Percentiles rank a stretch among this genome's conserved stretches.
phyloP scores from a whole-genome alignment of 495 filamentous ascomycete genomes.

The Aspergillus ellipticus region DNA sequence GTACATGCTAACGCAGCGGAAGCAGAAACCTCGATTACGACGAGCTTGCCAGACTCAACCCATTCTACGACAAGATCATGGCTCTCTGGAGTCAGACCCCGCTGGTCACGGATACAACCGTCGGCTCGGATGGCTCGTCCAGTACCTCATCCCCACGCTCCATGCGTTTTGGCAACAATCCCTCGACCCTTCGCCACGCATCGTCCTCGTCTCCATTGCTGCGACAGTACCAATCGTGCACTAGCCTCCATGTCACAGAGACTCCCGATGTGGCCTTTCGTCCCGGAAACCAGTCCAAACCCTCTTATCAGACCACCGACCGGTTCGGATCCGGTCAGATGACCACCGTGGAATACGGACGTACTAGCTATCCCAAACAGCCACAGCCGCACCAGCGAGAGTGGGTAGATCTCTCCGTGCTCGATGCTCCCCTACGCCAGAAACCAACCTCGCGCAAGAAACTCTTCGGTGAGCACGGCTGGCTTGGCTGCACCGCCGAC shows the following conservation, averaged over 20 bases:
- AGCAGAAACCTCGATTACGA: constrained; percentile 23
- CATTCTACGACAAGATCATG: constrained; percentile 25
- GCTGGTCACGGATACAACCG: neutral
- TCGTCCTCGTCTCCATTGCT: constrained; percentile 2
- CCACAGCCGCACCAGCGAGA: neutral
- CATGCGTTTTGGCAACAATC: neutral
- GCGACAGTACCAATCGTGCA: neutral
- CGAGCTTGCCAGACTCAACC: constrained; percentile 31
- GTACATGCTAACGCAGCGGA: constrained; percentile 10
- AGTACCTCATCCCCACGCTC: constrained; percentile 11
- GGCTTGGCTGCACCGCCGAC: constrained; percentile 40
- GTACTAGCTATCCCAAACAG: neutral
- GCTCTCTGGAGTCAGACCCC: constrained; percentile 17
- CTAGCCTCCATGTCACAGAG: neutral
- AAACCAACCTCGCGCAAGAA: constrained; percentile 37
- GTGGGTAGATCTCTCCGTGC: neutral
- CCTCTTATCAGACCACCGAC: constrained; percentile 7
- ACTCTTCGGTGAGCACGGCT: constrained; percentile 51
- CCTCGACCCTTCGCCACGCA: neutral
- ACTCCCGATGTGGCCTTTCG: constrained; percentile 2
- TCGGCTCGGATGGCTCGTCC: constrained; percentile 7
- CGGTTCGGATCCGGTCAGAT: constrained; percentile 6
- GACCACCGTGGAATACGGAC: constrained; percentile 11
- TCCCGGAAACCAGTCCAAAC: constrained; percentile 7
- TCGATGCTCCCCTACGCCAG: constrained; percentile 3